Evolutionary conservation across 345 rosid genomes (phyloP), one percentile per base, ranked within the genome.

Genomic region (Populus euphratica): DNA sequence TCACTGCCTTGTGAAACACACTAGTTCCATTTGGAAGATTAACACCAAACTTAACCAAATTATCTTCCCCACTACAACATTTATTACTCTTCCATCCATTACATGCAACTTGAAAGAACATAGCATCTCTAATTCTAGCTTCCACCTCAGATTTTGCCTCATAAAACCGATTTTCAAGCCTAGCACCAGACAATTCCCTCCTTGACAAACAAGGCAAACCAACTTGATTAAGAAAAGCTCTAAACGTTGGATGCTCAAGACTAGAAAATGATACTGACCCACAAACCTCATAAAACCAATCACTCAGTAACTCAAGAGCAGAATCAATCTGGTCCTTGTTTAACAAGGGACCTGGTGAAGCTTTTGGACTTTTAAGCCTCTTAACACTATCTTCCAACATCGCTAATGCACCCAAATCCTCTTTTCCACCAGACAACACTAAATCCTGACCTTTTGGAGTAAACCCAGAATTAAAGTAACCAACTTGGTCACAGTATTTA

Each of bases 361-460:
- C 59, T 76, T 88, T 86, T 8, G 88, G 87, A 70, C 89, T 86
- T 85, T 88, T 88, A 29, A 86, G 87, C 88, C 77, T 86, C 86
- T 86, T 88, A 8, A 88, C 86, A 70, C 91, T 88, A 54, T 86
- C 84, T 78, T 88, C 91, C 82, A 88, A 79, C 89, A 83, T 85
- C 23, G 89, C 91, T 56, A 88, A 78, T 16, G 91, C 82, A 25
- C 82, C 86, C 77, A 85, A 80, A 76, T 88, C 91, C 11, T 88
- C 89, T 69, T 87, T 85, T 8, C 89, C 91, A 56, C 91, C 89
- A 4, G 89, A 88, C 25, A 88, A 76, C 73, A 82, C 82, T 81
- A 88, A 81, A 84, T 84, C 88, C 29, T 84, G 86, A n/a, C 78
- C 79, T 14, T 64, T 56, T 6, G 73, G 87, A 38, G 69, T 72